Conservation (phyloP, 306 rosid species). For the Cyamopsis tetragonoloba region DNA sequence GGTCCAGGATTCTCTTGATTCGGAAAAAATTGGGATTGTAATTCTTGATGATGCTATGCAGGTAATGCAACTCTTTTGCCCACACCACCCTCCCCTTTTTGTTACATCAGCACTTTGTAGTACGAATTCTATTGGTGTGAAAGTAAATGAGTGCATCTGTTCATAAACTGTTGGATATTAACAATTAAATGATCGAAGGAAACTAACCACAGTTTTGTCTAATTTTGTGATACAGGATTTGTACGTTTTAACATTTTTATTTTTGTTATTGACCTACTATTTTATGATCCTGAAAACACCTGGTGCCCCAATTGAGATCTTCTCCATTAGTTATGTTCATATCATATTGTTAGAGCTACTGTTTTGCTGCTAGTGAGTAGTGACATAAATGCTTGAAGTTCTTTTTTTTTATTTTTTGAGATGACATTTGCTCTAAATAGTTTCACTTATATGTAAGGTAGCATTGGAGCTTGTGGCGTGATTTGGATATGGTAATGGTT, state of each 20-base stretch:
- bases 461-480: constrained; percentile 88
- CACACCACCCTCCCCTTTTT: too few relatives aligned
- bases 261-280: neutral
- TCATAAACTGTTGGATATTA: too few relatives aligned
- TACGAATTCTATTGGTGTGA: too few relatives aligned
- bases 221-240: too few relatives aligned
- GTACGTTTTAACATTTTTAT: too few relatives aligned
- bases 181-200: too few relatives aligned
- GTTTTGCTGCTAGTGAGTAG: neutral
- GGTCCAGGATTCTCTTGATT: constrained; percentile 27
- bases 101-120: too few relatives aligned
- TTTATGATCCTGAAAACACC: neutral
- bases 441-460: constrained; percentile 42
- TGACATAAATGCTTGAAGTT: neutral
- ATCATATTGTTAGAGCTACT: neutral
- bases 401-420: neutral
- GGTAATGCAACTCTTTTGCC: constrained; percentile 34
- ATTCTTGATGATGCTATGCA: constrained; percentile 96
- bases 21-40: constrained; percentile 56
- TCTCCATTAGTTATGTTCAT: constrained; percentile 2
- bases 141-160: too few relatives aligned
- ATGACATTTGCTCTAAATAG: constrained; percentile 17
- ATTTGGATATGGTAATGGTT: constrained; percentile 82
- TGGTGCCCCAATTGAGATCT: neutral
- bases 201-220: too few relatives aligned